phyloP scores from a whole-genome alignment of 805 yeast species.

The Pichia ethanolica region DNA sequence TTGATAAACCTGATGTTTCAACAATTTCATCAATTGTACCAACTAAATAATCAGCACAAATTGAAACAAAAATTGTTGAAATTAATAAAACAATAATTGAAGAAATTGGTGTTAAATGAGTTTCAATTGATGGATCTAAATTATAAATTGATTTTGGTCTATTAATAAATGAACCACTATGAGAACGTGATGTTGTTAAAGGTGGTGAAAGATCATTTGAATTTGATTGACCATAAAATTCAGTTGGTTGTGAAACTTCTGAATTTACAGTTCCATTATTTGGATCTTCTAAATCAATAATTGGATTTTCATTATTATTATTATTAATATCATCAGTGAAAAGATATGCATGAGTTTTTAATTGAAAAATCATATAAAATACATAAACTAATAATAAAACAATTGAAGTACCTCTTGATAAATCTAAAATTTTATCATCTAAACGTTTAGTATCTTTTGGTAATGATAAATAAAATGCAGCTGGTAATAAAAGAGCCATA shows the following conservation, averaged over 20 bases:
- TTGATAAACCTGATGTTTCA: conserved; percentile 74
- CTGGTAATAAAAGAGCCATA: conserved; percentile 85
- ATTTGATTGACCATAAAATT: neutral
- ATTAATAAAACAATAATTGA: conserved; percentile 49
- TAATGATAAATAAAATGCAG: conserved; percentile 85
- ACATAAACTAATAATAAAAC: conserved; percentile 71
- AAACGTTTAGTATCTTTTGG: conserved; percentile 31
- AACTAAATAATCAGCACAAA: conserved; percentile 90
- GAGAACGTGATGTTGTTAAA: neutral
- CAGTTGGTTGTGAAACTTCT: neutral
- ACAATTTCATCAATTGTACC: conserved; percentile 91
- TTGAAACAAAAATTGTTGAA: conserved; percentile 73
- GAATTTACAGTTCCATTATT: neutral
- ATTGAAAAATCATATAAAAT: conserved; percentile 78
- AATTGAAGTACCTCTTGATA: conserved; percentile 82
- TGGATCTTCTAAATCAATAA: conserved; percentile 1
- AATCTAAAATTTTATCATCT: conserved; percentile 45
- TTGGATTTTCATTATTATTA: conserved; percentile 22
- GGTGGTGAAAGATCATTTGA: neutral
- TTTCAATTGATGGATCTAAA: conserved; percentile 17
- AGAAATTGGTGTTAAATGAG: conserved; percentile 44
- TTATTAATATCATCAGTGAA: conserved; percentile 47
- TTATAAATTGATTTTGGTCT: conserved; percentile 27
- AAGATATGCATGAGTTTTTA: conserved; percentile 72
- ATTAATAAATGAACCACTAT: conserved; percentile 21